A percentile compares a stretch with the other conserved stretches of the same genome.
These are phyloP conservation scores for Coemansia sp. DNA, from an alignment of 192 early-diverging fungal species.

Conservation along the genomic window DNA sequence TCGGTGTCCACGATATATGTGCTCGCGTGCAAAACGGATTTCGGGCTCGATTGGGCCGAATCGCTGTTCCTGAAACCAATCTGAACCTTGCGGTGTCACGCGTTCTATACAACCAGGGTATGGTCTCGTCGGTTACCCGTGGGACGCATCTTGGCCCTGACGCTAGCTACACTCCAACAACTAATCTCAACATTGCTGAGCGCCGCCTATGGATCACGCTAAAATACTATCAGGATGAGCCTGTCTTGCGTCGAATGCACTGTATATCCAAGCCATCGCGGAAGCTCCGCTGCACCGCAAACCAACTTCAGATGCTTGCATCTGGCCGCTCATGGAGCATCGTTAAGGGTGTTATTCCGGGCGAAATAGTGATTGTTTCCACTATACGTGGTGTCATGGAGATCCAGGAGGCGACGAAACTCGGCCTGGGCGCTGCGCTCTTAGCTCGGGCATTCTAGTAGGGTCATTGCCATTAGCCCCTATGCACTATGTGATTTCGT, in stretches of 20 bases:
- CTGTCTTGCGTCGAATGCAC: constrained; percentile 76
- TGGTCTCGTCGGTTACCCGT: constrained; percentile 73
- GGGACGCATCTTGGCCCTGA: constrained; percentile 83
- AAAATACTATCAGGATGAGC: constrained; percentile 84
- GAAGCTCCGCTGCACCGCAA: constrained; percentile 74
- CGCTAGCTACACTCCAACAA: constrained; percentile 65
- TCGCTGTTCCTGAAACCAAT: constrained; percentile 86
- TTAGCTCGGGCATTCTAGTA: constrained; percentile 63
- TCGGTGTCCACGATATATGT: constrained; percentile 79
- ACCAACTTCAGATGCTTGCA: constrained; percentile 75
- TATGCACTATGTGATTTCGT: too few relatives aligned
- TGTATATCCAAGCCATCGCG: constrained; percentile 86
- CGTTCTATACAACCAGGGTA: constrained; percentile 90
- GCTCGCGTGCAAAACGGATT: constrained; percentile 91
- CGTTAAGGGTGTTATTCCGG: constrained; percentile 78
- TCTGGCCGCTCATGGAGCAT: constrained; percentile 73
- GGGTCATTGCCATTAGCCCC: too few relatives aligned
- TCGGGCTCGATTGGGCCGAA: constrained; percentile 71
- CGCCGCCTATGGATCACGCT: constrained; percentile 90
- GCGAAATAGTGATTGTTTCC: constrained; percentile 88
- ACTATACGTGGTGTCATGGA: constrained; percentile 87
- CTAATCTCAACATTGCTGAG: constrained; percentile 78
- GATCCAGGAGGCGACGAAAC: constrained; percentile 82
- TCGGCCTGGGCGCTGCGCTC: constrained; percentile 85
- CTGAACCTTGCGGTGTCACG: constrained; percentile 81